Conservation (phyloP, 306 rosid species). For the Crotalaria pallida region DNA sequence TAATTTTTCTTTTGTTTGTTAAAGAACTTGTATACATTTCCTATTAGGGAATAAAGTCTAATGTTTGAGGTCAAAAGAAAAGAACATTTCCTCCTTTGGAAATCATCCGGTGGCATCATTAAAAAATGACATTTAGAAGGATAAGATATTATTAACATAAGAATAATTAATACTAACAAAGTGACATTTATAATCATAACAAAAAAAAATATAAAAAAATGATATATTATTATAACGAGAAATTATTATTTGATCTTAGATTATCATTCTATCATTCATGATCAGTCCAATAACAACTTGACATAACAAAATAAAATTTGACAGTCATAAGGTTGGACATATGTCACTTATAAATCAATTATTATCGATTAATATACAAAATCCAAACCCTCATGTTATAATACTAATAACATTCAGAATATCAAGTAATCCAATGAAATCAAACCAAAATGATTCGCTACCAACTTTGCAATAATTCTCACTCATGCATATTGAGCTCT, state of each 20-base stretch:
- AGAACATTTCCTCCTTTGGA: conserved; percentile 29
- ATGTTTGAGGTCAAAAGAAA: not conserved
- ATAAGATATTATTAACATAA: not conserved
- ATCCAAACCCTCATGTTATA: not conserved
- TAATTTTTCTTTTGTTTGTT: too few relatives aligned
- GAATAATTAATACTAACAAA: not conserved
- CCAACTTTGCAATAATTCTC: not conserved
- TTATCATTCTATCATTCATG: too few relatives aligned
- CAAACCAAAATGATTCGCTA: not conserved
- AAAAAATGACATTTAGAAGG: not conserved
- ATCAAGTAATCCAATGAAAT: not conserved
- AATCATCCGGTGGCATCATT: not conserved
- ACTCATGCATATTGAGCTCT: not conserved
- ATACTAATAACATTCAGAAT: not conserved
- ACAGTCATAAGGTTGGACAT: too few relatives aligned
- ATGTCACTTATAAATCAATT: too few relatives aligned
- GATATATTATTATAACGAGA: too few relatives aligned
- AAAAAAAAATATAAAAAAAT: not conserved
- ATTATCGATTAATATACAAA: too few relatives aligned
- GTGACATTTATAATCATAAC: not conserved
- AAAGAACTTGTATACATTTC: conserved; percentile 1
- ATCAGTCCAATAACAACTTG: too few relatives aligned
- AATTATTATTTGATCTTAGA: too few relatives aligned
- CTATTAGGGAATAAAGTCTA: conserved; percentile 10
- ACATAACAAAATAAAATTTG: too few relatives aligned